Percentiles rank a stretch among this genome's conserved stretches.
phyloP scores from a whole-genome alignment of 2,329 filamentous ascomycete genomes.

The Fusarium transvaalense region DNA sequence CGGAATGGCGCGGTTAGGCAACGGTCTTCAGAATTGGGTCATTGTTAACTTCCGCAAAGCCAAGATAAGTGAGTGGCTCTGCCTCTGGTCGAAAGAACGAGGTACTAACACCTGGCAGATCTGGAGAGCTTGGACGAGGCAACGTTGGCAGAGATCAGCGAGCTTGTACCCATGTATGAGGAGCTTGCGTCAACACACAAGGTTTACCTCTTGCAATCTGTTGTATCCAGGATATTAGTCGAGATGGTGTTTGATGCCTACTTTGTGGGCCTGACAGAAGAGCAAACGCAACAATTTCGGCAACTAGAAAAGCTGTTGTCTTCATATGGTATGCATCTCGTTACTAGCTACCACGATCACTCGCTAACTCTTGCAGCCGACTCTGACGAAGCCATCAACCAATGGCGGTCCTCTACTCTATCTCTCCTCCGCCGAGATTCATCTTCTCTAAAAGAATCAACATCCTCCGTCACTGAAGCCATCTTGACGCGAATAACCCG shows the following conservation, averaged over 20 bases:
- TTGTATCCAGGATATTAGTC: constrained; percentile 70
- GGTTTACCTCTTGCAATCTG: constrained; percentile 72
- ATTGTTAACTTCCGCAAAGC: constrained; percentile 75
- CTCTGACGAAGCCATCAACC: constrained; percentile 68
- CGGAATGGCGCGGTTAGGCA: constrained; percentile 70
- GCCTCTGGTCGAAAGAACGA: background rate
- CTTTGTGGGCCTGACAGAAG: constrained; percentile 70
- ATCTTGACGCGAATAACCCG: constrained; percentile 62
- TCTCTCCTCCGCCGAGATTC: constrained; percentile 69
- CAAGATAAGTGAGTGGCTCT: constrained; percentile 62
- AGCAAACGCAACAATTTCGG: constrained; percentile 65
- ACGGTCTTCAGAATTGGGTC: constrained; percentile 80
- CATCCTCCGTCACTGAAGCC: constrained; percentile 56
- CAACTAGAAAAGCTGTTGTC: constrained; percentile 58
- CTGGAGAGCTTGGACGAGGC: constrained; percentile 57
- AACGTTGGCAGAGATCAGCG: constrained; percentile 58
- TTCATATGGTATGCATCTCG: constrained; percentile 44
- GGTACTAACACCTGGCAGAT: constrained; percentile 53
- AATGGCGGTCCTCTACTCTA: constrained; percentile 76
- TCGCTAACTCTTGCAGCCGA: constrained; percentile 49
- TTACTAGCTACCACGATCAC: background rate
- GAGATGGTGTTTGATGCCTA: constrained; percentile 72
- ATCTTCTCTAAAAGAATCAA: constrained; percentile 60
- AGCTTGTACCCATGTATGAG: constrained; percentile 70
- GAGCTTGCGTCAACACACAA: constrained; percentile 67